Percentiles rank a stretch among this genome's conserved stretches.
phyloP scores from a whole-genome alignment of 371 early-diverging fungal genomes.

The Mucor lusitanicus region DNA sequence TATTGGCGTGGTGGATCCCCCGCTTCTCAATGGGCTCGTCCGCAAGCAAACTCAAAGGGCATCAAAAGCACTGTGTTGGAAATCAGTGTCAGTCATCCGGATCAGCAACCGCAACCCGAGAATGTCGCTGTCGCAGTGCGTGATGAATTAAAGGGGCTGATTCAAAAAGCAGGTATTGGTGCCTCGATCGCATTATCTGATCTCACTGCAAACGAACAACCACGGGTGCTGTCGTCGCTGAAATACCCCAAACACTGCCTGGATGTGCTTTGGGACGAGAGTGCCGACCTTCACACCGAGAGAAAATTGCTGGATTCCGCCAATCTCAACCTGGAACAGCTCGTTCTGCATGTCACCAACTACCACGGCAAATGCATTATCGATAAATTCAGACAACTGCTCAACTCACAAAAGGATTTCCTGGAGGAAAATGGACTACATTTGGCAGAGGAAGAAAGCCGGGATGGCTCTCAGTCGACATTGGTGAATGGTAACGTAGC shows the following conservation, averaged over 20 bases:
- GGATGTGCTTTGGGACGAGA: constrained; percentile 41
- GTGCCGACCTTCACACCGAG: constrained; percentile 30
- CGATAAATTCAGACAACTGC: constrained; percentile 44
- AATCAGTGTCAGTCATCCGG: constrained; percentile 34
- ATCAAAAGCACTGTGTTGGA: constrained; percentile 21
- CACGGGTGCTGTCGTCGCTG: constrained; percentile 34
- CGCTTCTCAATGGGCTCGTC: constrained; percentile 47
- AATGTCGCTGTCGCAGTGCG: constrained; percentile 30
- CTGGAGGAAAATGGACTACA: constrained; percentile 38
- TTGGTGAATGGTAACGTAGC: neutral
- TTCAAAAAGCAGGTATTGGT: constrained; percentile 49
- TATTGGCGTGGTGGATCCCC: constrained; percentile 65
- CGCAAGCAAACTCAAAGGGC: constrained; percentile 22
- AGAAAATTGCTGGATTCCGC: constrained; percentile 46
- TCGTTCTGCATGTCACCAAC: constrained; percentile 52
- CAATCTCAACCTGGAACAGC: constrained; percentile 49
- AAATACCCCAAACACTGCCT: constrained; percentile 47
- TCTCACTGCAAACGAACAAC: constrained; percentile 23
- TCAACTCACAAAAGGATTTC: constrained; percentile 35
- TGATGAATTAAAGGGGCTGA: constrained; percentile 43
- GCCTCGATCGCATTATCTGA: constrained; percentile 39
- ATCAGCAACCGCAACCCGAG: constrained; percentile 6
- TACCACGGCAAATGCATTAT: constrained; percentile 55
- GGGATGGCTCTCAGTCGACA: constrained; percentile 3
- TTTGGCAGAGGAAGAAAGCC: constrained; percentile 20